phyloP scores from a whole-genome alignment of 164 flowering plant genomes.

The Aristolochia fimbriata region DNA sequence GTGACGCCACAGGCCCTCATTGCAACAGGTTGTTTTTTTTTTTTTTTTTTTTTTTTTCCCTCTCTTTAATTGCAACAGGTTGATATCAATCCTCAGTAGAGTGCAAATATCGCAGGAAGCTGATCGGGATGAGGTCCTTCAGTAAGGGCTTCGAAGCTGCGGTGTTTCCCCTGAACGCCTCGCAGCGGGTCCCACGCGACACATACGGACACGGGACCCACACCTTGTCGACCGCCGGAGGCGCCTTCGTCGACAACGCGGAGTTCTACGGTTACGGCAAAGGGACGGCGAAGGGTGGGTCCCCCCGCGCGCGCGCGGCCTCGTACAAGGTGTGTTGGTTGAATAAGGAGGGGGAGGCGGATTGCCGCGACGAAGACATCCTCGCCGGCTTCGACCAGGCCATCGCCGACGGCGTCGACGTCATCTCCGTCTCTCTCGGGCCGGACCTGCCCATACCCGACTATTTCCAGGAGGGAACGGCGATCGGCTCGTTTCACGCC shows the following conservation, averaged over 20 bases:
- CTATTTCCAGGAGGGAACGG: constrained; percentile 5
- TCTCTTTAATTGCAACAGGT: too few relatives aligned
- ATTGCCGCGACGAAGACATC: constrained; percentile 11
- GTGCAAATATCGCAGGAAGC: too few relatives aligned
- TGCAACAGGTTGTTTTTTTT: constrained; percentile 64
- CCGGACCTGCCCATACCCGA: background rate
- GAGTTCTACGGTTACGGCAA: constrained; percentile 32
- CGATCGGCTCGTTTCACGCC: constrained; percentile 20
- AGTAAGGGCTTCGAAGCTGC: constrained; percentile 9
- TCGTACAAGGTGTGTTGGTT: constrained; percentile 22
- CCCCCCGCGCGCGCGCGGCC: constrained; percentile 33
- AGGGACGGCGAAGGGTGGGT: constrained; percentile 65
- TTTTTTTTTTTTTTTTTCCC: too few relatives aligned
- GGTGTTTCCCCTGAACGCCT: too few relatives aligned
- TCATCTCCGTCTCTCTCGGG: constrained; percentile 14
- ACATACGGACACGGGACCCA: constrained; percentile 46
- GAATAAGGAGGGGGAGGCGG: background rate
- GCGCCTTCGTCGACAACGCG: background rate
- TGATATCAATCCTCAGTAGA: too few relatives aligned
- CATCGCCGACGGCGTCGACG: constrained; percentile 21
- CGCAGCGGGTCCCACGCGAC: constrained; percentile 34
- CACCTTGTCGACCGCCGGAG: constrained; percentile 6
- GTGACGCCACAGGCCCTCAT: constrained; percentile 12
- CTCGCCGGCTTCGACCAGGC: constrained; percentile 18
- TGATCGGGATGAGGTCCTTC: constrained; percentile 51